phyloP scores from a whole-genome alignment of 768 basidiomycete genomes.

The Hypsizygus marmoreus region DNA sequence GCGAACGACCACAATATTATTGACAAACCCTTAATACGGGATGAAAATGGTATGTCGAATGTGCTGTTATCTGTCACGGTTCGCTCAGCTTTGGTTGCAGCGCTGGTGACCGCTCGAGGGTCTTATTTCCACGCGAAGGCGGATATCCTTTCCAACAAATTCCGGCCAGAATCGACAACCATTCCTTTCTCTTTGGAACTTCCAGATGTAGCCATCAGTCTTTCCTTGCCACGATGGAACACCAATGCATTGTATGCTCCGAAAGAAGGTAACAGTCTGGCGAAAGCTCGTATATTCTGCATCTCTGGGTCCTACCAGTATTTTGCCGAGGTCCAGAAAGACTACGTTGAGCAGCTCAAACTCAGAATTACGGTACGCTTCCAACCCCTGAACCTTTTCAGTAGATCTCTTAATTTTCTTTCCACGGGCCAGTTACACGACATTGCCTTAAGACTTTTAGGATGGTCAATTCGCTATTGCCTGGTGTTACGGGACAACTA shows the following conservation, averaged over 20 bases:
- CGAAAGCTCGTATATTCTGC: conserved; percentile 55
- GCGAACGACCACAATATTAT: conserved; percentile 98
- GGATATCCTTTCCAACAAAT: conserved; percentile 69
- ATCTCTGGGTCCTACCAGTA: conserved; percentile 76
- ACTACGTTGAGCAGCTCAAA: conserved; percentile 78
- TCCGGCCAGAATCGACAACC: conserved; percentile 66
- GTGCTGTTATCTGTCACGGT: background rate
- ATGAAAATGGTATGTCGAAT: conserved; percentile 75
- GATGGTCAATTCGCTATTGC: conserved; percentile 88
- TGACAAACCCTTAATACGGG: conserved; percentile 76
- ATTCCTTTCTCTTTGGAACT: conserved; percentile 67
- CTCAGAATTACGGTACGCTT: conserved; percentile 61
- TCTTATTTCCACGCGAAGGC: conserved; percentile 49
- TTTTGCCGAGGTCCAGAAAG: conserved; percentile 63
- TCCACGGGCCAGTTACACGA: conserved; percentile 44
- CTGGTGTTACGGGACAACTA: conserved; percentile 94
- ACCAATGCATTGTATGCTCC: conserved; percentile 73
- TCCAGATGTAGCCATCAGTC: conserved; percentile 55
- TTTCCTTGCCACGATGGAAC: conserved; percentile 89
- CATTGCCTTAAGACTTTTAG: conserved; percentile 68
- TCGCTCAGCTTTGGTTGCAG: conserved; percentile 37
- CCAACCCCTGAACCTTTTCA: background rate
- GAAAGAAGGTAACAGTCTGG: conserved; percentile 60
- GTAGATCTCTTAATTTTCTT: background rate
- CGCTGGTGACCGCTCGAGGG: conserved; percentile 71